These are phyloP conservation scores for Graphilbum ipis-grandicollis DNA, from an alignment of 2,329 filamentous ascomycete genomes.

Conservation along the genomic window DNA sequence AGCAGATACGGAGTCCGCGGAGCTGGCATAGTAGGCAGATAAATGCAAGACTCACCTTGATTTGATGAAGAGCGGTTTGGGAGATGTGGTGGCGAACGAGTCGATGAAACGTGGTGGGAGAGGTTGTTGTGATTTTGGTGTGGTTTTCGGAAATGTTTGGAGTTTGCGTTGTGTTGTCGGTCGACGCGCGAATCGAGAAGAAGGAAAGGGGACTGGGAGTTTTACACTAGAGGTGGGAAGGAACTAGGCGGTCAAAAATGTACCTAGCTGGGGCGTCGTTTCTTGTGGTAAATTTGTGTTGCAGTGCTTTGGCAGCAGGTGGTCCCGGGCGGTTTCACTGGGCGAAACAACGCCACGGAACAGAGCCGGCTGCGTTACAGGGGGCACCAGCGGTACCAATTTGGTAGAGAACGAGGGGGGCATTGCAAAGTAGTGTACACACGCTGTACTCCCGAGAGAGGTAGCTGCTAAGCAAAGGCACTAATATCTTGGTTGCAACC, in stretches of 20 bases:
- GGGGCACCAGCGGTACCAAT: no score
- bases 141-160: neutral
- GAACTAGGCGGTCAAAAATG: neutral
- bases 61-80: no score
- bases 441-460: no score
- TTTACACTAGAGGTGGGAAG: conserved; percentile 3
- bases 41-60: no score
- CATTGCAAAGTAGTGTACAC: no score
- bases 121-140: neutral
- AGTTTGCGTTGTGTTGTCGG: conserved; percentile 1
- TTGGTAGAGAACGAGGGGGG: neutral
- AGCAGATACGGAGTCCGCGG: no score
- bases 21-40: no score
- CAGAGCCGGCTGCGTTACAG: neutral
- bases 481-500: no score
- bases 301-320: neutral
- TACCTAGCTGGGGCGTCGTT: neutral
- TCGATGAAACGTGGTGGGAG: neutral
- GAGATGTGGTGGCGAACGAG: neutral
- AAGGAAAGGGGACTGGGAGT: conserved; percentile 2
- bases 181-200: conserved; percentile 1
- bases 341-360: neutral
- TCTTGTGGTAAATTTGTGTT: neutral
- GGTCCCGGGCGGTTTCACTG: conserved; percentile 3
- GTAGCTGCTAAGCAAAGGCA: no score